Base-by-base conservation (phyloP, 2,329 filamentous ascomycete species). In the Penicillium expansum region DNA sequence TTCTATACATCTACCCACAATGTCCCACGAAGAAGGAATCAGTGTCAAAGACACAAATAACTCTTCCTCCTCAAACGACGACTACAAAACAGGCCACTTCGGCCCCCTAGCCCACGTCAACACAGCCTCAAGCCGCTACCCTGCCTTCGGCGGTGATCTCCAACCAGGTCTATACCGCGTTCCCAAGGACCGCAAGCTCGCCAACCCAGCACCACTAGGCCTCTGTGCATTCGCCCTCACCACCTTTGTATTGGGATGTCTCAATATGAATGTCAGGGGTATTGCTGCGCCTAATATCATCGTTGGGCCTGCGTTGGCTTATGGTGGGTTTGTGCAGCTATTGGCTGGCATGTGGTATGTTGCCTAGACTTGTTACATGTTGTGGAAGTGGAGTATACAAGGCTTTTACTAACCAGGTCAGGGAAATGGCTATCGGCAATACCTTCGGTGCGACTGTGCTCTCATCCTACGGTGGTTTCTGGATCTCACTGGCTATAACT, bases 371-470 rank as follows among this genome's bases (percentile, higher is more conserved):
- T 24, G 24, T 24, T 24, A 24, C 24, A 24, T 24, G 24, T 3
- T 24, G 3, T 52, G 10, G 22, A 18, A n/a, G 1, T 24, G 30
- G 4, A 33, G 3, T 24, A 16, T 18, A 16, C 5, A 6, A 4
- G 18, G 2, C 4, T 11, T 22, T 35, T 5, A 16, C 38, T 42
- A 13, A 27, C 39, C 1, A n/a, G 10, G 24, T 8, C 16, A 90
- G 87, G 87, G 88, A 91, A 75, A 89, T 91, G 83, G 87, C 88
- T 14, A 81, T 88, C 18, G 88, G 88, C 45, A 91, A 92, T 78
- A 91, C 89, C 6, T 91, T 92, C 61, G 88, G 88, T 77, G 89
- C 88, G 32, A 91, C 88, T 4, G 87, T 88, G 1, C 77, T 91
- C 35, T 88, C 86, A 4, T 91, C 88, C 0, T 92, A 89, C 67